These are phyloP conservation scores for Afroboletus lepidellus DNA, from an alignment of 1,284 basidiomycete genomes.

Conservation along the genomic window DNA sequence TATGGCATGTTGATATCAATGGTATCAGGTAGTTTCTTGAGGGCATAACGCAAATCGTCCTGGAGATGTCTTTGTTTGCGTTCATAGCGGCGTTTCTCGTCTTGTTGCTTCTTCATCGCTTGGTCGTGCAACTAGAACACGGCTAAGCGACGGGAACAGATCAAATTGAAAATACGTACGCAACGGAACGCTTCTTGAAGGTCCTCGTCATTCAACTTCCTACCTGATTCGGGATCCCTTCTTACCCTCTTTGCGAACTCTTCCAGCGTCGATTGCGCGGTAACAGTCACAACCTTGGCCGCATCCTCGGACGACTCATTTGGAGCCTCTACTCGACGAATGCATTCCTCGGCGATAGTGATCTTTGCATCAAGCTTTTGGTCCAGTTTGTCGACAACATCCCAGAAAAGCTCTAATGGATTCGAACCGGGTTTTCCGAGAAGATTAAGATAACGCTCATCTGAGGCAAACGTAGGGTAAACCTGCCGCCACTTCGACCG, in stretches of 20 bases:
- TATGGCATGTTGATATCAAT: slow-evolving; percentile 73
- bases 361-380: slow-evolving; percentile 82
- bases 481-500: slow-evolving; percentile 90
- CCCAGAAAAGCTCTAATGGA: slow-evolving; percentile 96
- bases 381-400: slow-evolving; percentile 84
- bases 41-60: slow-evolving; percentile 94
- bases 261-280: slow-evolving; percentile 56
- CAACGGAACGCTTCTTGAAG: slow-evolving; percentile 62
- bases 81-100: slow-evolving; percentile 80
- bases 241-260: slow-evolving; percentile 62
- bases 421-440: slow-evolving; percentile 92
- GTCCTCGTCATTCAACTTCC: slow-evolving; percentile 52
- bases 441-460: slow-evolving; percentile 81
- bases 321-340: slow-evolving; percentile 47
- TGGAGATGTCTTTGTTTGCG: slow-evolving; percentile 83
- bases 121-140: slow-evolving; percentile 61
- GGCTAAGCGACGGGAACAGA: slow-evolving; percentile 8
- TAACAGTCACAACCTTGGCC: slow-evolving; percentile 39
- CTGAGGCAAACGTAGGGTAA: slow-evolving; percentile 73
- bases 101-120: slow-evolving; percentile 72
- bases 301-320: slow-evolving; percentile 33
- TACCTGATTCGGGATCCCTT: slow-evolving; percentile 46
- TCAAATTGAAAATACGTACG: slow-evolving; percentile 44
- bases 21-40: slow-evolving; percentile 84
- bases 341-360: slow-evolving; percentile 56